These are phyloP conservation scores for Xylaria sp. DNA, from an alignment of 2,329 filamentous ascomycete species.

Conservation along the genomic window DNA sequence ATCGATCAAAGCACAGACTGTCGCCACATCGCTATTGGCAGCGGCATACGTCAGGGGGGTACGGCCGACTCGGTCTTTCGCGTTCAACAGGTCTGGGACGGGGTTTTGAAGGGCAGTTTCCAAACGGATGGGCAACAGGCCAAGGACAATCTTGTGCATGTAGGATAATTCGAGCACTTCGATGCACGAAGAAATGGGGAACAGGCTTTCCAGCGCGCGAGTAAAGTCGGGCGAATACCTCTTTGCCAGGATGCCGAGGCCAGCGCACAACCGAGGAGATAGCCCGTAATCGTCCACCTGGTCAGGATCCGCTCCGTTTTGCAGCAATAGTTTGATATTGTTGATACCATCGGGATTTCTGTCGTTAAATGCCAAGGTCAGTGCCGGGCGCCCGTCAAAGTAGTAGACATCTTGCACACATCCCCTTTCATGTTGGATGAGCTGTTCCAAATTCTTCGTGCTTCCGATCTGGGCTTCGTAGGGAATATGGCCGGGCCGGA, in stretches of 20 bases:
- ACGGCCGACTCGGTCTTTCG: neutral
- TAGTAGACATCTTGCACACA: conserved; percentile 6
- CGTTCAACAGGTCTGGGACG: neutral
- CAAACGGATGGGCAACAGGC: conserved; percentile 1
- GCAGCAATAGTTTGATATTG: conserved; percentile 9
- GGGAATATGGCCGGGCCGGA: neutral
- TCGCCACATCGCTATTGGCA: neutral
- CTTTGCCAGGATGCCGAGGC: neutral
- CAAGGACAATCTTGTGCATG: conserved; percentile 11
- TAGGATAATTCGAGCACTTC: neutral
- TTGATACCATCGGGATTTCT: neutral
- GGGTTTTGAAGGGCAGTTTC: neutral
- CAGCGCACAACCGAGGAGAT: neutral
- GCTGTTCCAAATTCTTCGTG: neutral
- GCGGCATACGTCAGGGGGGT: conserved; percentile 13
- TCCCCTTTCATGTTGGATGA: neutral
- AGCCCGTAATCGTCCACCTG: conserved; percentile 2
- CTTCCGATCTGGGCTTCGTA: neutral
- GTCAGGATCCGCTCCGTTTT: conserved; percentile 17
- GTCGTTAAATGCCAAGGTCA: neutral
- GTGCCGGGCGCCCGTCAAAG: neutral
- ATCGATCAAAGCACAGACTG: conserved; percentile 8
- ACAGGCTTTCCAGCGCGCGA: neutral
- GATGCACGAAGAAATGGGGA: neutral
- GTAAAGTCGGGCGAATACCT: neutral